These are phyloP conservation scores for Sarocladium brachiariae DNA, from an alignment of 2,329 filamentous ascomycete genomes.

Conservation along the genomic window DNA sequence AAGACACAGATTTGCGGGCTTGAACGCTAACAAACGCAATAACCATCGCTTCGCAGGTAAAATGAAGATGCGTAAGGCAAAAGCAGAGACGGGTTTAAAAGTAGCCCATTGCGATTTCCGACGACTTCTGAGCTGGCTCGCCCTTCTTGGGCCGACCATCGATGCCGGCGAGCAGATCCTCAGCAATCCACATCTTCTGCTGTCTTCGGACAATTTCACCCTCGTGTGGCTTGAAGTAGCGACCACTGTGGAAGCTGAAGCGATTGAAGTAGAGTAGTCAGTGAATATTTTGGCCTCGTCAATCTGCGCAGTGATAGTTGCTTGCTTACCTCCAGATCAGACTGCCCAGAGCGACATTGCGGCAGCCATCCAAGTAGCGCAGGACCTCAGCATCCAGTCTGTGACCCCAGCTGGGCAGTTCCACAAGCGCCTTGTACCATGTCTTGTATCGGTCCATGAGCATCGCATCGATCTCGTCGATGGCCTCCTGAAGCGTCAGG, in stretches of 20 bases:
- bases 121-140: background rate
- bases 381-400: background rate
- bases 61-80: background rate
- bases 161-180: conserved; percentile 2
- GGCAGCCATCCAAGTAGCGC: conserved; percentile 3
- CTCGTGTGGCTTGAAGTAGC: conserved; percentile 5
- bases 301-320: too few species aligned
- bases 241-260: background rate
- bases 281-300: too few species aligned
- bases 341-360: conserved; percentile 3
- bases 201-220: conserved; percentile 1
- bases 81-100: background rate
- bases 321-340: conserved; percentile 6
- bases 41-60: background rate
- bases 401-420: conserved; percentile 7
- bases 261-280: background rate
- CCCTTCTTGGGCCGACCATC: conserved; percentile 2
- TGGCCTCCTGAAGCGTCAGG: background rate
- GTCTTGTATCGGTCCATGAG: conserved; percentile 5
- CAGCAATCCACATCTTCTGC: conserved; percentile 3
- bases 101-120: background rate
- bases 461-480: conserved; percentile 6
- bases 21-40: background rate
- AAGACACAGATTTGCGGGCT: too few species aligned
- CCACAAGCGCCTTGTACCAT: conserved; percentile 5